Evolutionary conservation across 2,329 filamentous ascomycete species (phyloP), one percentile per base, ranked within the genome.

Genomic region (Teratosphaeriaceae sp.): DNA sequence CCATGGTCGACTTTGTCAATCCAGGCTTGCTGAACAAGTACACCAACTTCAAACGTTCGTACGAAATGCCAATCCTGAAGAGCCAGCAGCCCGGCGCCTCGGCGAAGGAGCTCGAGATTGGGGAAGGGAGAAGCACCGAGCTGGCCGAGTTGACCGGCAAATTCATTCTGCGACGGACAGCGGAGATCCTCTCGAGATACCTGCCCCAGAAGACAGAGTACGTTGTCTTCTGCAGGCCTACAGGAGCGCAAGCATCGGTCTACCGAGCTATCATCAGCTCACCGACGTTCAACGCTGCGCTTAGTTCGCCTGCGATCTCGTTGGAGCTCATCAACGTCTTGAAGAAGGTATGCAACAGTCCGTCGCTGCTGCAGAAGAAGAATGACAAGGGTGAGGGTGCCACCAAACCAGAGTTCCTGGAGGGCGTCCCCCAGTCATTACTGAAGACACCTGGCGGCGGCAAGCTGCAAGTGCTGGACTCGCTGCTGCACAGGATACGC

Each of bases 341-440:
- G 59, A 98, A 98, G 69, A 98, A 98, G 65, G 81, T 98, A 12
- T 98, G 94, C 72, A 98, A 98, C 56, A 92, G 98, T 57, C 92
- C 92, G 0, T 92, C 98, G 61, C 76, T 98, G 3, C 78, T 98
- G 24, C 85, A 89, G 48, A 73, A 97, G 1, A 72, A 83, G 0
- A 78, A 80, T 0, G 92, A 98, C 60, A 71, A 98, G 22, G 92
- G 92, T 3, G 88, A 84, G 45, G 89, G 98, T 57, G 62, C 79
- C 21, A 79, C 78, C 54, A 92, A 82, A 58, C 92, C 92, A 0
- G 82, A 85, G 2, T n/a, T n/a, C n/a, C n/a, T n/a, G n/a, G 90
- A 94, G 59, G 98, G 88, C 58, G 80, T 94, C 3, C 86, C 85
- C 0, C n/a, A n/a, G n/a, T n/a, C n/a, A n/a, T n/a, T n/a, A n/a